These are phyloP conservation scores for Mentha longifolia DNA, from an alignment of 257 asterid genomes.

Conservation along the genomic window DNA sequence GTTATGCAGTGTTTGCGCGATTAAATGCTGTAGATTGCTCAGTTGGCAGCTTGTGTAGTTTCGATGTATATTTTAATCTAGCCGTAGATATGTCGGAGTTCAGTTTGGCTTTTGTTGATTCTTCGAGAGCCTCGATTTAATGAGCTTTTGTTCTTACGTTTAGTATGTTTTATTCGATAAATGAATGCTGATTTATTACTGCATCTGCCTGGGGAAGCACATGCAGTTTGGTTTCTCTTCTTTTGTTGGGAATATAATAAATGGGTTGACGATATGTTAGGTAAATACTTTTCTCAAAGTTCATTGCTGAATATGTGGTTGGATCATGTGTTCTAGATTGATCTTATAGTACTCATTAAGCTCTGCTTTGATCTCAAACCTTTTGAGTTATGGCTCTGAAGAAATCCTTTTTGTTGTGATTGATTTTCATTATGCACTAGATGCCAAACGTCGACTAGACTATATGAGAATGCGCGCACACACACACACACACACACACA, in stretches of 20 bases:
- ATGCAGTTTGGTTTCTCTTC: conserved; percentile 8
- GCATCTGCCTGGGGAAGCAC: conserved; percentile 28
- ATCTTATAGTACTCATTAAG: conserved; percentile 1
- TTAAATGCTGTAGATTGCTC: conserved; percentile 17
- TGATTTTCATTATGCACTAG: neutral
- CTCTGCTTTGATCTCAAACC: conserved; percentile 20
- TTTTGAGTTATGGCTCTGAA: conserved; percentile 9
- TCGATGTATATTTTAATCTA: neutral
- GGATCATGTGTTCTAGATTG: conserved; percentile 21
- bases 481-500: neutral
- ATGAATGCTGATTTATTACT: neutral
- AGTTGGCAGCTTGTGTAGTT: conserved; percentile 1
- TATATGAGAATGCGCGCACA: too few species aligned
- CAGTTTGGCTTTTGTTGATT: conserved; percentile 11
- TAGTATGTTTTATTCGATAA: conserved; percentile 14
- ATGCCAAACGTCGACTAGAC: neutral
- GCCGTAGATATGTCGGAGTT: conserved; percentile 17
- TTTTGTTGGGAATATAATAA: neutral
- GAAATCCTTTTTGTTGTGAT: conserved; percentile 14
- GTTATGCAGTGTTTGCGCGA: conserved; percentile 11
- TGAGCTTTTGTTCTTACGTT: conserved; percentile 25
- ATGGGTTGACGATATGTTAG: conserved; percentile 19
- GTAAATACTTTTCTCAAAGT: conserved; percentile 11
- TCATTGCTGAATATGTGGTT: conserved; percentile 19
- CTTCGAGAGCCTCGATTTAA: conserved; percentile 5